phyloP scores from a whole-genome alignment of 768 basidiomycete genomes.

The Lactifluus volemus region DNA sequence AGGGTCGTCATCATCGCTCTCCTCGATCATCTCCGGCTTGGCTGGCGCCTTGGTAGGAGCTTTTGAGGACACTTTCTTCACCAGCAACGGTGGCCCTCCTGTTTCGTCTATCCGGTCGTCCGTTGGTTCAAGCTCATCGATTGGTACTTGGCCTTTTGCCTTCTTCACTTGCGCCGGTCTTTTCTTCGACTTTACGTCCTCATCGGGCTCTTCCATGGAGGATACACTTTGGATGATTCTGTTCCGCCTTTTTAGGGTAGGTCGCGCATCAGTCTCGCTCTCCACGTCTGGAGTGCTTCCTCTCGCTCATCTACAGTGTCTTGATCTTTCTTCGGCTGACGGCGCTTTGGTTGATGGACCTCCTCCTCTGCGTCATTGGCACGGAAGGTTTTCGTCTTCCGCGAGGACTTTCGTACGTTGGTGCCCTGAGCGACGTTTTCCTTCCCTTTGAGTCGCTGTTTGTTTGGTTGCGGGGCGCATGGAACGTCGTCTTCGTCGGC shows the following conservation, averaged over 20 bases:
- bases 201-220: not conserved
- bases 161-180: not conserved
- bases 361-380: slow-evolving; percentile 19
- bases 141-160: not conserved
- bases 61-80: not conserved
- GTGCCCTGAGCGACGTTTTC: slow-evolving; percentile 16
- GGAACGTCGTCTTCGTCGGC: slow-evolving; percentile 24
- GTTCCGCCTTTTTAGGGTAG: not conserved
- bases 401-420: slow-evolving; percentile 2
- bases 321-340: slow-evolving; percentile 6
- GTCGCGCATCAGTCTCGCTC: slow-evolving; percentile 3
- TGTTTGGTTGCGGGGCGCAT: slow-evolving; percentile 21
- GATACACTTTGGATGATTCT: not conserved
- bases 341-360: slow-evolving; percentile 8
- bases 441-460: slow-evolving; percentile 25
- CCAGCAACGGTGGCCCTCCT: not conserved
- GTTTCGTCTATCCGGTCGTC: slow-evolving; percentile 8
- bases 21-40: slow-evolving; percentile 1
- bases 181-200: not conserved
- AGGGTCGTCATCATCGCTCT: not conserved
- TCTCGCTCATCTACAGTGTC: not conserved
- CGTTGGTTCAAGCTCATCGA: not conserved
- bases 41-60: not conserved
- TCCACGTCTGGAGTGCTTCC: slow-evolving; percentile 5
- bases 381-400: slow-evolving; percentile 10